These are phyloP conservation scores for Arxiozyma heterogenica DNA, from an alignment of 1,139 yeast species.

Conservation along the genomic window DNA sequence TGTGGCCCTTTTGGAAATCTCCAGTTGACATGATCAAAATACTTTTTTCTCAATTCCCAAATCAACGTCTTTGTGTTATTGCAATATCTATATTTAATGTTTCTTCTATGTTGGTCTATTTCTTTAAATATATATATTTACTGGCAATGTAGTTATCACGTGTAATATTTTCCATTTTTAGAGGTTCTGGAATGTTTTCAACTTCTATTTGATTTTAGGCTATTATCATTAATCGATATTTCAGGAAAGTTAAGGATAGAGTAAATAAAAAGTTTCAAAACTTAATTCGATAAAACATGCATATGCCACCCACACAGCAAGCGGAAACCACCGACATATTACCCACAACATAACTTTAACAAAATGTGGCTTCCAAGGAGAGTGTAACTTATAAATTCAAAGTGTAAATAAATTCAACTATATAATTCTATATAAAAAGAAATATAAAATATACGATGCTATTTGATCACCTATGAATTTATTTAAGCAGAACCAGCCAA, in stretches of 20 bases:
- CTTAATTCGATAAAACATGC: background rate
- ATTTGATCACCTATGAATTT: constrained; percentile 5
- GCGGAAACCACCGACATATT: background rate
- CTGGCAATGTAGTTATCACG: background rate
- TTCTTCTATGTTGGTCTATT: background rate
- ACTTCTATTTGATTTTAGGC: background rate
- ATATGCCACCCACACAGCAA: background rate
- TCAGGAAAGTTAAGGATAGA: background rate
- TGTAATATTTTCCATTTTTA: background rate
- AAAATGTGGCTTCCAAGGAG: background rate
- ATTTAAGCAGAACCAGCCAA: constrained; percentile 34
- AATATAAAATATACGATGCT: background rate
- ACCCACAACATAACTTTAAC: background rate
- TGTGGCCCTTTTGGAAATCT: constrained; percentile 8
- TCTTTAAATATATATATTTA: background rate
- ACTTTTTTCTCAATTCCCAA: background rate
- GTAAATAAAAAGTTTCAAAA: no score
- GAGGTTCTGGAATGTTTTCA: background rate
- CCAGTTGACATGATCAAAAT: background rate
- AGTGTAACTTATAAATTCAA: background rate
- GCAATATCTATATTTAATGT: background rate
- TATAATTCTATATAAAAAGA: background rate
- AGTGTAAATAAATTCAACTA: background rate
- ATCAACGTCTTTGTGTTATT: no score
- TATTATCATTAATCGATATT: no score